Conservation (phyloP, 306 rosid genomes). For the Amphicarpaea edgeworthii region DNA sequence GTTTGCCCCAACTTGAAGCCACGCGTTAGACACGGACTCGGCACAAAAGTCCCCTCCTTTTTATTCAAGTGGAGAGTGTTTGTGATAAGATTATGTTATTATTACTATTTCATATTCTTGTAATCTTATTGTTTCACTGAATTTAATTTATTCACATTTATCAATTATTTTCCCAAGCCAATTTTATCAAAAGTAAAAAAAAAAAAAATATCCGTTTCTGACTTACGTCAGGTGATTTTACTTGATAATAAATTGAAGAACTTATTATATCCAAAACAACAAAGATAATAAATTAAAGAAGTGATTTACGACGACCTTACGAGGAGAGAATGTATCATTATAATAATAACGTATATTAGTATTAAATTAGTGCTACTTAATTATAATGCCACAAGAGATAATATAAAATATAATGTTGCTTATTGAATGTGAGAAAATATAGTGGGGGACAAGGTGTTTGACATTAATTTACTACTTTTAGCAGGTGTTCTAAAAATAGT, state of each 20-base stretch:
- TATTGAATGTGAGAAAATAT: neutral
- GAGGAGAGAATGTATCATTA: neutral
- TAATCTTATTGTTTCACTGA: neutral
- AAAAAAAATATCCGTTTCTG: too few species aligned
- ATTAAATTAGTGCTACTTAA: neutral
- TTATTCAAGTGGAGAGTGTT: neutral
- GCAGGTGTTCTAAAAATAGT: neutral
- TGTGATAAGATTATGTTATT: neutral
- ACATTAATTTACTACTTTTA: neutral
- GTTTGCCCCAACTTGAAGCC: slow-evolving; percentile 6
- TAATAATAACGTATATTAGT: neutral
- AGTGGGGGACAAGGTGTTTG: neutral
- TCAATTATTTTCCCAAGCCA: too few species aligned
- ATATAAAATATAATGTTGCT: neutral
- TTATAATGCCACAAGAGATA: neutral
- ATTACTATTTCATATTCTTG: neutral
- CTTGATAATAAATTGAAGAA: neutral
- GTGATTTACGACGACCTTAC: neutral
- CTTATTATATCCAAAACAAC: too few species aligned
- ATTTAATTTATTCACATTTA: neutral
- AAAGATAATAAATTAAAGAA: neutral
- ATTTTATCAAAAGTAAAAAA: too few species aligned
- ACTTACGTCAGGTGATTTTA: neutral
- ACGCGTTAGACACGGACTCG: slow-evolving; percentile 33
- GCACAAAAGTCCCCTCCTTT: neutral